Evolutionary conservation across 371 early-diverging fungal species (phyloP), one percentile per base, ranked within the genome.

Genomic region (Syncephalastrum contaminatum): DNA sequence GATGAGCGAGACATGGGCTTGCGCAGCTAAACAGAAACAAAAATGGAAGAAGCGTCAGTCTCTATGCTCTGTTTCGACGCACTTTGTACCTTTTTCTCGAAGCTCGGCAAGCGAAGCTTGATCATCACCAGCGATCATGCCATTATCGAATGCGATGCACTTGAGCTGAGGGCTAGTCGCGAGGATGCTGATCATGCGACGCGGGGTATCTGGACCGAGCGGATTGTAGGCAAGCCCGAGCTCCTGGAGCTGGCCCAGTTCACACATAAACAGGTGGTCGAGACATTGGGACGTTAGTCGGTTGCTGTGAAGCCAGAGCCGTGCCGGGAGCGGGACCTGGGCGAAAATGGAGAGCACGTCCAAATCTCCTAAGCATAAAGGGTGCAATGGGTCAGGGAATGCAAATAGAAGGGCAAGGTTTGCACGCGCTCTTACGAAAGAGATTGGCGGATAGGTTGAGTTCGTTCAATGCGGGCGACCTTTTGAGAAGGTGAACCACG

Each of bases 391-490:
- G 40, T 10, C 14, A 14, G 27, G 16, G 39, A 2, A 20, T 39
- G 10, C 10, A 20, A 27, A 20, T 14, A 30, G 1, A 19, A 12
- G 8, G 16, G 18, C 36, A n/a, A 22, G 30, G 27, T 19, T 18
- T 6, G 8, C 19, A 14, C 7, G n/a, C 4, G 45, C 12, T 10
- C 48, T 41, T 69, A 72, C 71, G 43, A 2, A 74, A 20, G 4
- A 53, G 49, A 48, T 64, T 69, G 36, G 58, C 64, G 2, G 71
- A 67, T n/a, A 72, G 59, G 52, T 67, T 62, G 13, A 67, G 36
- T 27, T 46, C 24, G 19, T 36, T 53, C 24, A 56, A 40, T 30
- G 39, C 41, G n/a, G 55, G 56, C 20, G 59, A 41, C 27, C 62
- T 58, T 19, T 59, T 46, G 18, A 65, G 47, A 24, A 67, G 51